Base-by-base conservation (phyloP, 2,329 filamentous ascomycete species). In the Calonectria naviculata region DNA sequence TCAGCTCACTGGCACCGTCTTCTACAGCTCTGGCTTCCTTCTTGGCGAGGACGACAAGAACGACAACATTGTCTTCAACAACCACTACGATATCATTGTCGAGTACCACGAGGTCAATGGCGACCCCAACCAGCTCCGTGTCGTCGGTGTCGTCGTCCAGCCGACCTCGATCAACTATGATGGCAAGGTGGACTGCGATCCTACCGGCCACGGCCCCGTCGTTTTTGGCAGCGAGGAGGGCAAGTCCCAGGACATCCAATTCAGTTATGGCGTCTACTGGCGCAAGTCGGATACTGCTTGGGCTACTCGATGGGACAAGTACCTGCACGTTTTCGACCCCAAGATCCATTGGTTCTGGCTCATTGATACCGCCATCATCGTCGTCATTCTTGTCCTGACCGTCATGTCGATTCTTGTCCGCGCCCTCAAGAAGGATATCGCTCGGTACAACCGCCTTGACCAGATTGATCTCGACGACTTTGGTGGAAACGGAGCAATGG, bases 261-360 rank as follows among this genome's bases (percentile, higher is more conserved):
- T 94, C 86, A 98, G 95, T 6, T 99, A 99, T 85, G 95, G 93
- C 75, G 94, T 98, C 17, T 93, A 93, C 83, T 99, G 97, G 97
- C 90, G 89, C 68, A 90, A 92, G 75, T 98, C 95, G 0, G 81
- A 89, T 1, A 98, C 95, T 1, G 94, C 93, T 1, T 99, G 97
- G 93, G 97, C 97, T 31, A 99, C 97, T 15, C 91, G 97, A 74
- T 99, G 97, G 97, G 97, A 99, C 87, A 98, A 98, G 84, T 98
- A 98, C 81, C 89, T 99, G 41, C 96, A 98, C 80, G 96, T 99
- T 34, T 97, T 95, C 80, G 95, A 98, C 82, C 95, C 97, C 64
- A 97, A 97, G 87, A 98, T 99, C 78, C 97, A 99, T 83, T 99
- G 97, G 97, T 98, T 98, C 86, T 98, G 95, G 71, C 91, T 99